Evolutionary conservation across 257 asterid genomes (phyloP).

Genomic region (Rauvolfia tetraphylla): DNA sequence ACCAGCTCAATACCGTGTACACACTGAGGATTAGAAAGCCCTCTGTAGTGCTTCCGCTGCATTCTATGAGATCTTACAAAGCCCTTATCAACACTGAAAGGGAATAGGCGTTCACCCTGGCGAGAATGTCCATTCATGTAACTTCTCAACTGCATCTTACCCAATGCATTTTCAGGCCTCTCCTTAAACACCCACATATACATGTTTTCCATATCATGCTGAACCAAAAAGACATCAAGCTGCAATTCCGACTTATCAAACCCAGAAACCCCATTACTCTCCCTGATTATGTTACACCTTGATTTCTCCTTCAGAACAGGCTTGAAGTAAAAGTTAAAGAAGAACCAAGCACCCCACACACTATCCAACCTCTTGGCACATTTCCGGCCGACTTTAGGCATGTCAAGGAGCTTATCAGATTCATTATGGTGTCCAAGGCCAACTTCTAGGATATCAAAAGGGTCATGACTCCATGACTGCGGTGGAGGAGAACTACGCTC

Average conservation of each 20-base stretch:
- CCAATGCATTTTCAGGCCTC: conserved; percentile 73
- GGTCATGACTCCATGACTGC: conserved; percentile 51
- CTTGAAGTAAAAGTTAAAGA: conserved; percentile 73
- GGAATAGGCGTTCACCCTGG: conserved; percentile 73
- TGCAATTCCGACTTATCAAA: conserved; percentile 61
- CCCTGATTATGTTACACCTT: conserved; percentile 46
- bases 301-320: conserved; percentile 68
- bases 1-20: conserved; percentile 69
- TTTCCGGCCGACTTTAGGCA: conserved; percentile 50
- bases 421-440: conserved; percentile 57
- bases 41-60: conserved; percentile 75
- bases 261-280: conserved; percentile 59
- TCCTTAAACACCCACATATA: conserved; percentile 86
- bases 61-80: conserved; percentile 65
- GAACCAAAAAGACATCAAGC: conserved; percentile 69
- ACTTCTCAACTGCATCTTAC: conserved; percentile 78
- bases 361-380: conserved; percentile 60
- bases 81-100: conserved; percentile 64
- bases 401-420: conserved; percentile 41
- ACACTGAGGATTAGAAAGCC: conserved; percentile 75
- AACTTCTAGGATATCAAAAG: conserved; percentile 64
- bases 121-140: conserved; percentile 81
- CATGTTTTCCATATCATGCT: conserved; percentile 84
- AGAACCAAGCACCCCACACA: conserved; percentile 87
- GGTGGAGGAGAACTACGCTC: conserved; percentile 59